Evolutionary conservation across 2,329 filamentous ascomycete genomes (phyloP), one percentile per base, ranked within the genome.

Genomic region (Exophiala sp.): DNA sequence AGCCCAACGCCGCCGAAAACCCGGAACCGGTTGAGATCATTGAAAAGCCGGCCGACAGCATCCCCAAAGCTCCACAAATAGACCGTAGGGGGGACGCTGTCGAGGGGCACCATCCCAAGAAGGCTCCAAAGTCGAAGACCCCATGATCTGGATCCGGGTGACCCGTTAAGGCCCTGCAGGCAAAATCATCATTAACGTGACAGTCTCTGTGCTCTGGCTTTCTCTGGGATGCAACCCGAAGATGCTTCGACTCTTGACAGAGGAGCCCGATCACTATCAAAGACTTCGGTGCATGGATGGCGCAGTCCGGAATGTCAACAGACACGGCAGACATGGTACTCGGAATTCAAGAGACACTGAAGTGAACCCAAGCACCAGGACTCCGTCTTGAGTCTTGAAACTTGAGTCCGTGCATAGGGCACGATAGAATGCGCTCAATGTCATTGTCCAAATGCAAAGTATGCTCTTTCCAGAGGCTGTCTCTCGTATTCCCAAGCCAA

Each of bases 401-500:
- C n/a, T n/a, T n/a, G n/a, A n/a, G n/a, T n/a, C 24, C 10, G 24
- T 5, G 5, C 5, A 27, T 27, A 6, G 24, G 24, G 24, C 5
- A 27, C 6, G 5, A 6, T 27, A 10, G 24, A 27, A 27, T 27
- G 14, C 11, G 1, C 27, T 39, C 24, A 10, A 21, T n/a, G 16
- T 52, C 41, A 57, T 52, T 44, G 50, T 19, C 50, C 52, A 50
- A 57, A 59, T 19, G 80, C 82, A 58, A 80, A 75, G 52, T 83
- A 75, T 7, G 83, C 82, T 55, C 75, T 71, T 65, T 90, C 85
- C 56, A 85, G 60, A 13, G 84, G 78, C 58, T 81, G 76, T 64
- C 86, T 78, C 65, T 86, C 81, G 14, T 77, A 76, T 68, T 98
- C 93, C 93, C 93, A 98, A 49, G 91, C 91, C 62, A 98, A 74